Base-by-base conservation (phyloP, 352 stramenopile genomes). In the Globisporangium cylindrosporum region DNA sequence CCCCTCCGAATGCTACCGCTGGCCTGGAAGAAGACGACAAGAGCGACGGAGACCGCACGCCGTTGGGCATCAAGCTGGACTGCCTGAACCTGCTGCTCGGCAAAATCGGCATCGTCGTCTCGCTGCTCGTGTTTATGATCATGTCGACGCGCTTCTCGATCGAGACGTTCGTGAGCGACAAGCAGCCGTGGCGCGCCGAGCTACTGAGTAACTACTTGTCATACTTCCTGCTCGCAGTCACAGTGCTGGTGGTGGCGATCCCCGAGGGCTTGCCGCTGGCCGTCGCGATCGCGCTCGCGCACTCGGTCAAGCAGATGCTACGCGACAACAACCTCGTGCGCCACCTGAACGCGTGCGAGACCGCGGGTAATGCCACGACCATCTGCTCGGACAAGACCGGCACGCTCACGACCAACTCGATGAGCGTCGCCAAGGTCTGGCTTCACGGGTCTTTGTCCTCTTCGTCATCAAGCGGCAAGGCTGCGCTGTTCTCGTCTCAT, bases 381-480 rank as follows among this genome's bases (percentile, higher is more conserved):
- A 98, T 99, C 73, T 99, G 94, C 69, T 97, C 92, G 1, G 95
- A 98, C 79, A 98, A 97, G 78, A 99, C 96, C 0, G 96, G 96
- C 66, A 99, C 96, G 27, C 84, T 99, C 36, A 99, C 94, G 24
- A 93, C 94, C 46, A 99, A 99, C 76, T 90, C 87, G 38, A 99
- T 98, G 95, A 98, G 87, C 7, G 91, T 98, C 10, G 87, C 97
- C 14, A 77, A 85, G n/a, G 78, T 89, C 54, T 92, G 89, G 71
- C 56, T 92, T 14, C 60, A 66, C n/a, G 64, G 64, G 24, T 20
- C 20, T 4, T 29, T 32, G 20, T n/a, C 18, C 14, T 60, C 18
- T 8, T 60, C 56, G 27, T 32, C 32, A 29, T 9, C 29, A 43
- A 48, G 22, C 10, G 56, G n/a, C 20, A 61, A 48, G 56, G n/a